Evolutionary conservation across 768 basidiomycete genomes (phyloP).

Genomic region (Scleroderma citrinum): DNA sequence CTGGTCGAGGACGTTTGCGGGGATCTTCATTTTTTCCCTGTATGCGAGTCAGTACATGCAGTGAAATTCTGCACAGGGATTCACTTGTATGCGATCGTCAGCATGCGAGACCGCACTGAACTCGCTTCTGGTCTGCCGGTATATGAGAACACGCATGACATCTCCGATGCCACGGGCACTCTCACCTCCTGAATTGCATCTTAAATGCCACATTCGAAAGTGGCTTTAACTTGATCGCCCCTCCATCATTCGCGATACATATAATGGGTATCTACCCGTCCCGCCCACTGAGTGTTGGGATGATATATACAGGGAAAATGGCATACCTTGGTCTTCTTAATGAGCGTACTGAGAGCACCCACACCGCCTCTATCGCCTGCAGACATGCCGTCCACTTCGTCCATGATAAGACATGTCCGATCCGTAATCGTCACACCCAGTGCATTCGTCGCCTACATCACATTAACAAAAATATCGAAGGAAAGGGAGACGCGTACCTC

Average conservation of each 20-base stretch:
- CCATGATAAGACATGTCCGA: conserved; percentile 91
- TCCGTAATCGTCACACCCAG: conserved; percentile 72
- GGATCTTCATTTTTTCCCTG: conserved; percentile 92
- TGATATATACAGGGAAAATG: background rate
- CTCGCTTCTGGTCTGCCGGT: conserved; percentile 62
- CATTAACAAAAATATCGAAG: background rate
- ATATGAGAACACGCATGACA: background rate
- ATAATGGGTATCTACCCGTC: conserved; percentile 81
- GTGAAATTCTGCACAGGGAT: conserved; percentile 15
- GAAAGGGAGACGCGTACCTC: conserved; percentile 31
- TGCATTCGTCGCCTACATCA: conserved; percentile 49
- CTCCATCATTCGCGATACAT: conserved; percentile 91
- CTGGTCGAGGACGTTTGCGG: conserved; percentile 87
- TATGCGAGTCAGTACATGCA: background rate
- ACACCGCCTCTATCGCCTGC: conserved; percentile 96
- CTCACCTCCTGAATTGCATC: conserved; percentile 74
- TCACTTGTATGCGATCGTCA: conserved; percentile 89
- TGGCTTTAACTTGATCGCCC: conserved; percentile 88
- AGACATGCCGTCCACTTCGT: conserved; percentile 99
- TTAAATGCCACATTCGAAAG: conserved; percentile 64
- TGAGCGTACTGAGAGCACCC: conserved; percentile 84
- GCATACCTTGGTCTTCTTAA: conserved; percentile 83
- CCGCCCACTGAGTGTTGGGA: background rate
- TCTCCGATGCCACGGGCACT: background rate
- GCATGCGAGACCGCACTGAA: conserved; percentile 77